These are phyloP conservation scores for Neofusicoccum cordaticola DNA, from an alignment of 2,329 filamentous ascomycete genomes.

Conservation along the genomic window DNA sequence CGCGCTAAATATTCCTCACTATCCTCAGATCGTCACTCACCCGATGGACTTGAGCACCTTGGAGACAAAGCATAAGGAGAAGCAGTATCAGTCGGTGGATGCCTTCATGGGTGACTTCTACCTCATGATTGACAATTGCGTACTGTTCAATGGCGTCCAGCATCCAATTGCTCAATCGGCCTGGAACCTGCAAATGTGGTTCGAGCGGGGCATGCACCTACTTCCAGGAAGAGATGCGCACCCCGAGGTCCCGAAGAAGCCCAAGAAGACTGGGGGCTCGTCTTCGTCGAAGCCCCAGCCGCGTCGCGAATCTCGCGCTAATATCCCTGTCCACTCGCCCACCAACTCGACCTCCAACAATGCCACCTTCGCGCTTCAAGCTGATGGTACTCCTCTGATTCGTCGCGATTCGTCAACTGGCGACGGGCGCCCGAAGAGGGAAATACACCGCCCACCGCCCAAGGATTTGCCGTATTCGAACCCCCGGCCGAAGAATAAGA, in stretches of 20 bases:
- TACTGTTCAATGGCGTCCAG: slow-evolving; percentile 75
- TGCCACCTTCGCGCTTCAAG: slow-evolving; percentile 70
- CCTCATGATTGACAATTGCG: slow-evolving; percentile 75
- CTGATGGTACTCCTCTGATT: slow-evolving; percentile 76
- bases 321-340: slow-evolving; percentile 45
- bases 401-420: slow-evolving; percentile 82
- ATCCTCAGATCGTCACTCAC: slow-evolving; percentile 68
- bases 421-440: slow-evolving; percentile 80
- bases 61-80: slow-evolving; percentile 72
- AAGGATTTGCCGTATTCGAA: slow-evolving; percentile 86
- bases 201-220: slow-evolving; percentile 59
- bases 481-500: slow-evolving; percentile 85
- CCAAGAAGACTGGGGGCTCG: slow-evolving; percentile 35
- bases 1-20: slow-evolving; percentile 72
- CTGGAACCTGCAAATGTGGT: slow-evolving; percentile 58
- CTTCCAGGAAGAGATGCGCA: slow-evolving; percentile 60
- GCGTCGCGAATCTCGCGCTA: slow-evolving; percentile 49
- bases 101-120: slow-evolving; percentile 72
- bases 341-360: slow-evolving; percentile 25
- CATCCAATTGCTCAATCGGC: slow-evolving; percentile 72
- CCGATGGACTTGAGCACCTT: slow-evolving; percentile 85
- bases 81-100: slow-evolving; percentile 66
- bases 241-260: slow-evolving; percentile 56
- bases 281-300: slow-evolving; percentile 40
- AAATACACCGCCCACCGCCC: slow-evolving; percentile 85